Evolutionary conservation across 192 early-diverging fungal genomes (phyloP), one percentile per base, ranked within the genome.

Genomic region (Coemansia asiatica): DNA sequence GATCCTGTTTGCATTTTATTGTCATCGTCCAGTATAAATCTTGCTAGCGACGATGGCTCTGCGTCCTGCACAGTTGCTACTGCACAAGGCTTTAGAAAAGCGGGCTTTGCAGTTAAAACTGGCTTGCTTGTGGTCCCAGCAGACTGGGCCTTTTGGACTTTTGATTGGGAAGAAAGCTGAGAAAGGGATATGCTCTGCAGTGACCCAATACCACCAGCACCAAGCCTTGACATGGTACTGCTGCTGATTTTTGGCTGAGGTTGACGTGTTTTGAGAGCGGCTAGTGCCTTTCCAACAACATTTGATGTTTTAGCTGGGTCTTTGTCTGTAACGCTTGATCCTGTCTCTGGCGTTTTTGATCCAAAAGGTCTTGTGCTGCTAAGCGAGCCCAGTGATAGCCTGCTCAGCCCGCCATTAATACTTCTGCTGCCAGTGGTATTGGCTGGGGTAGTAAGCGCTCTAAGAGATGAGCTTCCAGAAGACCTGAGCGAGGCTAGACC

Each of bases 251-350:
- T 22, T 22, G 50, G 55, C 28, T 29, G 29, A 6, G 28, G 6
- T n/a, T 9, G 23, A 25, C 47, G 60, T 1, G 50, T 19, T 40
- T 72, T 71, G 35, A 81, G 71, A 0, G 64, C 74, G 10, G 74
- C 74, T 48, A 81, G 70, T 29, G 74, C 79, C 55, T 70, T 56
- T 48, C 79, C 79, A 22, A 76, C 70, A 22, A 72, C 64, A 19
- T 62, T 69, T 26, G 25, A 18, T 10, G 50, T 6, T 22, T 18
- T n/a, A 10, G 31, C 25, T 23, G 29, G 2, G 13, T 18, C 27
- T 22, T 35, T 21, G 38, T 16, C 68, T 44, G 54, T 8, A 28
- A 22, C 55, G n/a, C 23, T 35, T 44, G 44, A 15, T 13, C 31
- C 13, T 19, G 28, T 36, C 5, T 27, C 29, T 10, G 56, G 3